phyloP scores from a whole-genome alignment of 2,329 filamentous ascomycete species.

The Scytalidium sp. region DNA sequence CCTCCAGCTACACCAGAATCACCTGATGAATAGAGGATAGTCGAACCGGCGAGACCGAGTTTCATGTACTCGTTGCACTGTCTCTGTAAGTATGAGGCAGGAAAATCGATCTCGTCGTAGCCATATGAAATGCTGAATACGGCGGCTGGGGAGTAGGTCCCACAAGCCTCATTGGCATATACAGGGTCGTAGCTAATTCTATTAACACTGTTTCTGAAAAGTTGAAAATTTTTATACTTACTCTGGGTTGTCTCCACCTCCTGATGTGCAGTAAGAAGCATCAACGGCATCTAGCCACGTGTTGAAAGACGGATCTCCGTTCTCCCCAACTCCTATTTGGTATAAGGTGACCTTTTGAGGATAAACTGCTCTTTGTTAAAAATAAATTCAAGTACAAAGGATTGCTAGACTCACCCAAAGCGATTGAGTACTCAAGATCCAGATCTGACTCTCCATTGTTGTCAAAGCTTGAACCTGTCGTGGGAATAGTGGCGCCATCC shows the following conservation, averaged over 20 bases:
- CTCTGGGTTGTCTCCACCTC: conserved; percentile 34
- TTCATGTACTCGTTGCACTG: conserved; percentile 61
- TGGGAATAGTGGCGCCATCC: conserved; percentile 33
- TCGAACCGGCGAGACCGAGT: conserved; percentile 61
- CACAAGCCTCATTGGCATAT: conserved; percentile 44
- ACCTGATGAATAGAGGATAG: conserved; percentile 57
- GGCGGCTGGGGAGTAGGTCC: conserved; percentile 40
- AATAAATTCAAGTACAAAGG: not conserved
- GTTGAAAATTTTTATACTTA: conserved; percentile 32
- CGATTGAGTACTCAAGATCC: conserved; percentile 40
- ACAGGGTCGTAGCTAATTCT: conserved; percentile 32
- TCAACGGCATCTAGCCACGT: conserved; percentile 35
- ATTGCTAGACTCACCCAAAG: conserved; percentile 28
- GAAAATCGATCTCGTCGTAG: conserved; percentile 61
- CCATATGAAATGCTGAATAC: conserved; percentile 56
- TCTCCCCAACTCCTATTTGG: conserved; percentile 40
- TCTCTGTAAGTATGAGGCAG: conserved; percentile 52
- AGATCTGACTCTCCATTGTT: conserved; percentile 37
- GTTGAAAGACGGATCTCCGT: conserved; percentile 9
- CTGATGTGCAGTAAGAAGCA: conserved; percentile 39
- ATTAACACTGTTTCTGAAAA: conserved; percentile 25
- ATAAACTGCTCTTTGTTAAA: conserved; percentile 28
- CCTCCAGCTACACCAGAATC: conserved; percentile 39
- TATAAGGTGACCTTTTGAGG: conserved; percentile 49
- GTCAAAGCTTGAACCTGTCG: conserved; percentile 31